Base-by-base conservation (phyloP, 441 rosid species). In the Hypseocharis bilobata region DNA sequence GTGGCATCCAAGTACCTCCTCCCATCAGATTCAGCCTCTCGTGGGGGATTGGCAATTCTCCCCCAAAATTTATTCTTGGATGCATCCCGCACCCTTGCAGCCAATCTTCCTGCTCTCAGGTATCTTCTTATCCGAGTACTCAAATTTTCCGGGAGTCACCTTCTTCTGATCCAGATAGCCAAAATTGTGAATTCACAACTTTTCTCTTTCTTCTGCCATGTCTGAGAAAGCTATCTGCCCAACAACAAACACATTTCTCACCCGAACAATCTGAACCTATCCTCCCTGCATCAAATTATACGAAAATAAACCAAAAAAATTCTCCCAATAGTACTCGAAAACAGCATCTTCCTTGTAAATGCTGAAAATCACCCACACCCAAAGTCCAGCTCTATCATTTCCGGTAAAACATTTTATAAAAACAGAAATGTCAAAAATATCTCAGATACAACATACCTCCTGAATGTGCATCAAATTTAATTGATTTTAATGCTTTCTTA, bases 1-100 rank as follows among this genome's bases (percentile, higher is more conserved):
- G 6, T 0, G 91, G 92, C 47, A 80, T 54, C 86, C 84, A 91
- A 64, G 79, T 45, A 68, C 72, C 78, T 63, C 65, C 60, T 77
- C 82, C 11, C 16, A 11, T 52, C 3, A 3, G 58, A 23, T 23
- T 52, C 16, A 38, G 44, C 14, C 28, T 23, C 58, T 52, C 58
- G 5, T 28, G n/a, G 29, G 70, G 70, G 40, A 14, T 27, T n/a
- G 17, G 11, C 6, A 57, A n/a, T 57, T 17, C 34, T 17, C 61
- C 78, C 17, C 84, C 80, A 0, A 63, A 54, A 51, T 80, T 77
- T 68, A 67, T 70, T 70, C 75, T 72, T 8, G 83, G 69, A 74
- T 74, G 78, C 86, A 83, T 78, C 47, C 58, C 30, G 10, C n/a
- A n/a, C 60, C 17, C n/a, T 56, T 27, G 4, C 16, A 4, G 11